These are phyloP conservation scores for Cyberlindnera suaveolens DNA, from an alignment of 805 yeast species.

Conservation along the genomic window DNA sequence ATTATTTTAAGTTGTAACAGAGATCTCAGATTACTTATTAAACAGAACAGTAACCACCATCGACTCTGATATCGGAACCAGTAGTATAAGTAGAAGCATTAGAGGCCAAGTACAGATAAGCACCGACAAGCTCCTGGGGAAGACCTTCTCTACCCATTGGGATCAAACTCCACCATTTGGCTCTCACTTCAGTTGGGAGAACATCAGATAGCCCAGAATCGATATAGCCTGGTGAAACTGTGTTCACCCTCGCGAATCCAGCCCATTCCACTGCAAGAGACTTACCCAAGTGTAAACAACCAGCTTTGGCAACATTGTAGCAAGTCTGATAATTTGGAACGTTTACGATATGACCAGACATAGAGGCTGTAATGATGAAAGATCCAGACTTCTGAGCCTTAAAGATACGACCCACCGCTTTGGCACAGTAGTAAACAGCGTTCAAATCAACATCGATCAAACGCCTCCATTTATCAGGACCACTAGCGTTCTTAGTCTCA, in stretches of 20 bases:
- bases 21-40: not conserved
- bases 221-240: conserved; percentile 84
- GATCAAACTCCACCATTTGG: conserved; percentile 43
- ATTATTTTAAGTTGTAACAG: not conserved
- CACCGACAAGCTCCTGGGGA: conserved; percentile 73
- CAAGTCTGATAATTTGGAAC: conserved; percentile 83
- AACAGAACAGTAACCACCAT: conserved; percentile 59
- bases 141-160: conserved; percentile 75
- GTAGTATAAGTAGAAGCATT: conserved; percentile 78
- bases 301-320: conserved; percentile 44
- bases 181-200: conserved; percentile 37
- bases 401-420: conserved; percentile 66
- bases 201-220: conserved; percentile 58
- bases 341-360: conserved; percentile 85
- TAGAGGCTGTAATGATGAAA: conserved; percentile 78
- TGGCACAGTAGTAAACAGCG: conserved; percentile 77
- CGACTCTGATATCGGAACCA: conserved; percentile 71
- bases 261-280: conserved; percentile 66
- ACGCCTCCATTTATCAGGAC: conserved; percentile 55
- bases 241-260: conserved; percentile 79
- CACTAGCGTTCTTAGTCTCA: conserved; percentile 19
- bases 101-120: conserved; percentile 72
- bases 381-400: conserved; percentile 70
- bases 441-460: conserved; percentile 71
- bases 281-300: conserved; percentile 15